Base-by-base conservation (phyloP, 164 flowering plant genomes). In the Saururus chinensis region DNA sequence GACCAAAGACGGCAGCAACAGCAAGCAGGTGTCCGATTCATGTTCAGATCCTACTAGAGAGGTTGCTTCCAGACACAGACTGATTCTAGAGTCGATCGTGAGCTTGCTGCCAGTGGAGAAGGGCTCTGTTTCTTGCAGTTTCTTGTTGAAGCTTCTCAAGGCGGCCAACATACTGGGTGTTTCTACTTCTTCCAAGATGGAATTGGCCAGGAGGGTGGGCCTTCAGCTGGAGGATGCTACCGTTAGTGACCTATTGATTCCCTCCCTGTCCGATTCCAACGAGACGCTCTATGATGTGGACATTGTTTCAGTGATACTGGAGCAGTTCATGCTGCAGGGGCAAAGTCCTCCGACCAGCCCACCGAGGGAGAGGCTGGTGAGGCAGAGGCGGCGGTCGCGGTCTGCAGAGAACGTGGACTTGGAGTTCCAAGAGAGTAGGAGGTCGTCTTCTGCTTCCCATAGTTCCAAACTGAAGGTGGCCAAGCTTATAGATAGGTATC, bases 301-400 rank as follows among this genome's bases (percentile, higher is more conserved):
- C 45, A 71, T 89, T 51, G 91, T 89, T 1, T 64, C 79, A 75
- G 74, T 64, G 22, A 85, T 95, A 65, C 63, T 93, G 77, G 96
- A 87, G 76, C 86, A 87, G 72, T 88, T 91, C 81, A 75, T 78
- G 88, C 60, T 75, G 67, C 89, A 84, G 61, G 89, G 91, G 56
- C 91, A 82, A 76, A 95, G 93, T 67, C 99, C 97, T 4, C 90
- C 90, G 7, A 86, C 83, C 9, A 87, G 86, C 65, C 95, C 95
- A 53, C 77, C 76, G 19, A 84, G 87, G 66, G 63, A 70, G 24
- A 83, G 71, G 66, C 59, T 70, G 10, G 80, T 73, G 51, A 83
- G 83, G 64, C 76, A 56, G 57, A 60, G 84, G 74, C 82, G 80
- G 66, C 74, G 95, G 74, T 89, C 95, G 9, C 75, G 95, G 21